Evolutionary conservation across 305 asterid species (phyloP), one percentile per base, ranked within the genome.

Genomic region (Lippia alba): DNA sequence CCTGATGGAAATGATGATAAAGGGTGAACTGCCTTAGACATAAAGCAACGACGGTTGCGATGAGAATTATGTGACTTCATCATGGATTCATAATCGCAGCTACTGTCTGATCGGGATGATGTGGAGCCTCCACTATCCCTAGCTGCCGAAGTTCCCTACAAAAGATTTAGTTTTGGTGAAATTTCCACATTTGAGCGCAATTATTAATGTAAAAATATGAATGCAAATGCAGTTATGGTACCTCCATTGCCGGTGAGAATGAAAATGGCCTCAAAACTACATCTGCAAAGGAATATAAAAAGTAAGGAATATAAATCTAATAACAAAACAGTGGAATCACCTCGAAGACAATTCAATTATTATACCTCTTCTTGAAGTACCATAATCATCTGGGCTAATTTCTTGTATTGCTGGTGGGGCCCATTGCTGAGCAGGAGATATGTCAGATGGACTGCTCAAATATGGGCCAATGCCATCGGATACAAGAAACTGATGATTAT

Each of bases 11-110:
- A 79, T 67, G 95, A 79, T 67, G 95, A 83, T 63, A 92, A 49
- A 36, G 99, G 99, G 75, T 94, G 97, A 65, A 94, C 82, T 48
- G 98, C 98, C 75, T 92, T 94, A n/a, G 98, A 86, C 98, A 89
- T 85, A 44, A 94, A 94, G 89, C 87, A 85, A 14, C 95, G 85
- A 2, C 92, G 96, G 78, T 84, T 87, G 51, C 89, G 94, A 69
- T 91, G 91, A 74, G 89, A 80, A 55, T 89, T 63, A 54, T 92
- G 91, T 4, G 94, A 74, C 69, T 87, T 92, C 76, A 83, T 70
- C 78, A 83, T 64, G 67, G 96, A 81, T 63, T 87, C 96, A 6
- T 79, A 81, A 20, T 94, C 98, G 33, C 84, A 79, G 17, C 96
- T 92, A 67, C 94, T 92, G 80, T 92, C 98, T 8, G 99, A 94